These are phyloP conservation scores for Microbotryum intermedium DNA, from an alignment of 1,284 basidiomycete species.

Conservation along the genomic window DNA sequence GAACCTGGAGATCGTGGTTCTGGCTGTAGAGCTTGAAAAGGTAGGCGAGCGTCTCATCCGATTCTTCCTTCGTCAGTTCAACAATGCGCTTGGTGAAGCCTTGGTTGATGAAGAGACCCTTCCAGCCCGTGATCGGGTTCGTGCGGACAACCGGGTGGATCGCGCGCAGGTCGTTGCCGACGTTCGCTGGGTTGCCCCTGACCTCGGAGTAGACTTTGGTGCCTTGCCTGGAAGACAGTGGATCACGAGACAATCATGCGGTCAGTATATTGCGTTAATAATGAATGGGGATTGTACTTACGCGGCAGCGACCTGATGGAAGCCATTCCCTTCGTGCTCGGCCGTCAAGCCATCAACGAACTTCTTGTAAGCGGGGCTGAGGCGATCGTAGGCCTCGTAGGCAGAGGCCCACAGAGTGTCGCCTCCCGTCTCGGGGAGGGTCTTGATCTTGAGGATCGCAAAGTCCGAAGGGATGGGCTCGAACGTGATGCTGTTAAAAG, in stretches of 20 bases:
- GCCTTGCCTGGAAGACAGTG: neutral
- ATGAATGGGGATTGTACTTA: neutral
- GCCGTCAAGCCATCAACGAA: conserved; percentile 27
- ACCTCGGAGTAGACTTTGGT: neutral
- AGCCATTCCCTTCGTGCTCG: neutral
- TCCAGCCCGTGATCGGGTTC: conserved; percentile 57
- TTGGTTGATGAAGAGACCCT: conserved; percentile 54
- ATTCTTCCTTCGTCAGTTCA: conserved; percentile 54
- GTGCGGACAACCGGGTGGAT: conserved; percentile 38
- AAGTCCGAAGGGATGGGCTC: conserved; percentile 32
- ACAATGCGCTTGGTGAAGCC: conserved; percentile 57
- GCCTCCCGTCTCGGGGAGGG: conserved; percentile 10
- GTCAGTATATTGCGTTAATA: too few relatives aligned
- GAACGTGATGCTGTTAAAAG: conserved; percentile 27
- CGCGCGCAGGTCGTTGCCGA: conserved; percentile 24
- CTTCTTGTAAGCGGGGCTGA: conserved; percentile 23
- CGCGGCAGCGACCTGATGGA: conserved; percentile 7
- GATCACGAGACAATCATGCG: too few relatives aligned
- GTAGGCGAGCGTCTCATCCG: conserved; percentile 46
- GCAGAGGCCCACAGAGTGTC: conserved; percentile 29
- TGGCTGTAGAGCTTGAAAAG: conserved; percentile 39
- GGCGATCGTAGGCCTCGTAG: conserved; percentile 33
- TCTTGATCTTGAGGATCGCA: conserved; percentile 19
- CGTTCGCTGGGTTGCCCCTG: conserved; percentile 19
- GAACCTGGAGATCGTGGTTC: conserved; percentile 47